Percentiles rank a stretch among this genome's conserved stretches.
These are phyloP conservation scores for Phragmites australis DNA, from an alignment of 176 grass and related monocot species.

Conservation along the genomic window DNA sequence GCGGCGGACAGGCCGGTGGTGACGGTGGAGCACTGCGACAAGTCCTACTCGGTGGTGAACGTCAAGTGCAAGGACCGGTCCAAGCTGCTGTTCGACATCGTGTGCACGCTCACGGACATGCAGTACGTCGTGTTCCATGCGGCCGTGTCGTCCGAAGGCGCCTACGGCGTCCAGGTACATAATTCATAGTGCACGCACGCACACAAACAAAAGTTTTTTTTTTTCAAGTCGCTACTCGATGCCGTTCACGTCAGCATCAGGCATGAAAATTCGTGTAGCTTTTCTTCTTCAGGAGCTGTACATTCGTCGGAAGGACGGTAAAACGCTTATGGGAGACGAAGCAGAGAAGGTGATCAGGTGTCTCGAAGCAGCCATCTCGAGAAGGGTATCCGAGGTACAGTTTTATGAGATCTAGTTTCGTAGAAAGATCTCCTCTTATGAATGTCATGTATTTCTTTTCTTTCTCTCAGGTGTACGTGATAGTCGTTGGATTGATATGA, in stretches of 20 bases:
- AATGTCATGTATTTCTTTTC: too few species aligned
- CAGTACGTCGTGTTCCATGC: slow-evolving; percentile 93
- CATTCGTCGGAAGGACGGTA: slow-evolving; percentile 83
- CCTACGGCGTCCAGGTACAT: slow-evolving; percentile 71
- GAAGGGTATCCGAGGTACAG: slow-evolving; percentile 91
- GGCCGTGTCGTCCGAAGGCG: slow-evolving; percentile 69
- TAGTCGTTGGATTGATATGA: too few species aligned
- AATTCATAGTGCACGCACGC: not conserved
- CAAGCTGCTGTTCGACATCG: slow-evolving; percentile 94
- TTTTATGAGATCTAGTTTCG: too few species aligned
- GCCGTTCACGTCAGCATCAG: not conserved
- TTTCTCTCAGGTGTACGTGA: too few species aligned
- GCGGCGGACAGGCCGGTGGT: slow-evolving; percentile 47
- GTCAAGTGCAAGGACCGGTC: slow-evolving; percentile 75
- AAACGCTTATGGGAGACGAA: slow-evolving; percentile 65
- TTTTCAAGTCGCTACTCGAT: not conserved
- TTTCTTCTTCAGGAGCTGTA: slow-evolving; percentile 67
- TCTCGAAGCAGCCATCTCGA: slow-evolving; percentile 86
- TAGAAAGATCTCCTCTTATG: too few species aligned
- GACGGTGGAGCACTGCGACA: slow-evolving; percentile 74
- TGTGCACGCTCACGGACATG: slow-evolving; percentile 98
- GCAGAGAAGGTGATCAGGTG: slow-evolving; percentile 80
- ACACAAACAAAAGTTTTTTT: not conserved
- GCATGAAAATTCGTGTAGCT: too few species aligned
- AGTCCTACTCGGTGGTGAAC: slow-evolving; percentile 93